These are phyloP conservation scores for Recurvomyces mirabilis DNA, from an alignment of 495 filamentous ascomycete species.

Conservation along the genomic window DNA sequence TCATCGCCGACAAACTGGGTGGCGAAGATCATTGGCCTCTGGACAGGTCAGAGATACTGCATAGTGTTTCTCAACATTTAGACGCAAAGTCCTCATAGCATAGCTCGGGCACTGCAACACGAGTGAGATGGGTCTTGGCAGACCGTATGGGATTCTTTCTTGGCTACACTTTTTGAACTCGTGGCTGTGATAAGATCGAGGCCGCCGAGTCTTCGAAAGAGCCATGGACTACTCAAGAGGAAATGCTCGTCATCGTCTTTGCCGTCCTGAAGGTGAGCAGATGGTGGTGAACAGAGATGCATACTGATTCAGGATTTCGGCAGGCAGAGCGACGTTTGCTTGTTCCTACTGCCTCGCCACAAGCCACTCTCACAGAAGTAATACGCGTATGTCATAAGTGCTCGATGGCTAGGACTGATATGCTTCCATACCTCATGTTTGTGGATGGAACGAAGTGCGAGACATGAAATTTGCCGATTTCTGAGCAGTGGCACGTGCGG, in stretches of 20 bases:
- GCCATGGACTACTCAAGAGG: slow-evolving; percentile 7
- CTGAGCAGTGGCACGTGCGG: neutral
- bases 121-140: slow-evolving; percentile 25
- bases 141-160: slow-evolving; percentile 17
- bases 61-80: slow-evolving; percentile 24
- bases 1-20: too few species aligned
- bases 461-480: neutral
- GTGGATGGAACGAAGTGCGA: neutral
- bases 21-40: too few species aligned
- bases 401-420: neutral
- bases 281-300: too few species aligned
- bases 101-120: slow-evolving; percentile 25
- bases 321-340: too few species aligned
- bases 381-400: too few species aligned
- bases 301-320: too few species aligned
- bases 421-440: neutral
- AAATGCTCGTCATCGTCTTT: neutral
- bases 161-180: slow-evolving; percentile 25
- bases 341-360: too few species aligned
- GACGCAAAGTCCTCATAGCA: slow-evolving; percentile 24
- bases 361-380: too few species aligned
- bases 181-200: slow-evolving; percentile 18
- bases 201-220: slow-evolving; percentile 27
- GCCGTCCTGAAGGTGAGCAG: too few species aligned
- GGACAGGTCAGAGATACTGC: too few species aligned